Percentiles rank a stretch among this genome's conserved stretches.
phyloP scores from a whole-genome alignment of 805 yeast genomes.

The Saccharomyces mikatae region DNA sequence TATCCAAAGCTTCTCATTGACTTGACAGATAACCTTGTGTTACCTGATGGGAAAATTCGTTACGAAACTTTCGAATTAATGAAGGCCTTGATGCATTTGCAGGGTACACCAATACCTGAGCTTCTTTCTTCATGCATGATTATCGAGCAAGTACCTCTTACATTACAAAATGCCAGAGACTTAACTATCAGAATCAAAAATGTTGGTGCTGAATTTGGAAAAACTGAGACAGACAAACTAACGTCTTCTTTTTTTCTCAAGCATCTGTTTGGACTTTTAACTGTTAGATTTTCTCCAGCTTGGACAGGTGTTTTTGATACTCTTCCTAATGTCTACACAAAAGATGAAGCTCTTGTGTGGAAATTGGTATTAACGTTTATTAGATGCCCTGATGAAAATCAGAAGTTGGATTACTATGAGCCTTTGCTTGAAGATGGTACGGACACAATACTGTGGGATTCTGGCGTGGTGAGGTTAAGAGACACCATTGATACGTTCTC shows the following conservation, averaged over 20 bases:
- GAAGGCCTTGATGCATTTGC: conserved; percentile 16
- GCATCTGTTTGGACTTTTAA: conserved; percentile 59
- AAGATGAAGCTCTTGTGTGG: conserved; percentile 48
- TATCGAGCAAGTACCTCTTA: conserved; percentile 67
- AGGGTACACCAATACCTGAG: conserved; percentile 30
- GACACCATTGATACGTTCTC: conserved; percentile 32
- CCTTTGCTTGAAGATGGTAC: conserved; percentile 7
- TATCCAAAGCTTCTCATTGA: neutral
- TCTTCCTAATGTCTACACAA: conserved; percentile 40
- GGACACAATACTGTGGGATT: conserved; percentile 31
- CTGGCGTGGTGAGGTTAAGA: conserved; percentile 39
- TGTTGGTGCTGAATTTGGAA: conserved; percentile 39
- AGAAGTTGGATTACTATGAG: conserved; percentile 15
- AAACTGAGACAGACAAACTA: conserved; percentile 20
- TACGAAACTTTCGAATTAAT: conserved; percentile 44
- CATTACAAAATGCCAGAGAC: conserved; percentile 65
- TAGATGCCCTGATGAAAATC: conserved; percentile 14
- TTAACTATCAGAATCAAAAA: conserved; percentile 59
- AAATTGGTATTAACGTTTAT: conserved; percentile 35
- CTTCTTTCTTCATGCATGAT: conserved; percentile 43
- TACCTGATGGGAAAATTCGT: conserved; percentile 47
- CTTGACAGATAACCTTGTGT: conserved; percentile 33
- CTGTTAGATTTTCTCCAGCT: conserved; percentile 72
- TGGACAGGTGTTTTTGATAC: conserved; percentile 72
- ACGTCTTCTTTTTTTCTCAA: conserved; percentile 32